A percentile compares a stretch with the other conserved stretches of the same genome.
These are phyloP conservation scores for Ogataea nitratoaversa DNA, from an alignment of 805 yeast genomes.

Conservation along the genomic window DNA sequence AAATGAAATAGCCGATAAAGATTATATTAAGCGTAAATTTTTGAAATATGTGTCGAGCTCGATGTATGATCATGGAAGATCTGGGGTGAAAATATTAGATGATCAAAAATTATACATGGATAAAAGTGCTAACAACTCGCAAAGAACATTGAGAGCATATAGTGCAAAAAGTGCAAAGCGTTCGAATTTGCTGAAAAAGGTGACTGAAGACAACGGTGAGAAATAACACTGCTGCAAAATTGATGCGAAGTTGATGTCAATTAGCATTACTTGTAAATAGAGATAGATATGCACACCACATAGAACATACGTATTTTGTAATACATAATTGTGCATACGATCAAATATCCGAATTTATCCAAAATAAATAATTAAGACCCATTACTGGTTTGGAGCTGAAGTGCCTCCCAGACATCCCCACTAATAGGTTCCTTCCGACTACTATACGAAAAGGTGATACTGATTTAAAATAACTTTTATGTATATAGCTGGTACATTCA, in stretches of 20 bases:
- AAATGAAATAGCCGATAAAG: slow-evolving; percentile 11
- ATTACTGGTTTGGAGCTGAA: too few relatives aligned
- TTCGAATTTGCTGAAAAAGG: slow-evolving; percentile 5
- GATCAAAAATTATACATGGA: slow-evolving; percentile 15
- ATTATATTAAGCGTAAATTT: slow-evolving; percentile 10
- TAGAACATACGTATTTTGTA: too few relatives aligned
- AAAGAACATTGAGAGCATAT: slow-evolving; percentile 30
- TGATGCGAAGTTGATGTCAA: neutral
- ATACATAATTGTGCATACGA: too few relatives aligned
- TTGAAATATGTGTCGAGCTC: slow-evolving; percentile 2
- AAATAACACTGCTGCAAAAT: neutral
- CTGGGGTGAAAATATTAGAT: neutral
- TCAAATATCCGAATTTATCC: too few relatives aligned
- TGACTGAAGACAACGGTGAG: neutral
- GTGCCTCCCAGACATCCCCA: too few relatives aligned
- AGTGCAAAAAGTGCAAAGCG: slow-evolving; percentile 29
- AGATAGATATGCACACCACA: neutral
- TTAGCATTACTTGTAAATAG: neutral
- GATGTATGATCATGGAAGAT: slow-evolving; percentile 1
- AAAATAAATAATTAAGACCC: too few relatives aligned
- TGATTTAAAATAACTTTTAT: too few relatives aligned
- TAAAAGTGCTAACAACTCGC: slow-evolving; percentile 17
- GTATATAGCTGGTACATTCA: too few relatives aligned
- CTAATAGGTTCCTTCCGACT: too few relatives aligned
- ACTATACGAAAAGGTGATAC: too few relatives aligned